These are phyloP conservation scores for Tuber magnatum DNA, from an alignment of 495 filamentous ascomycete genomes.

Conservation along the genomic window DNA sequence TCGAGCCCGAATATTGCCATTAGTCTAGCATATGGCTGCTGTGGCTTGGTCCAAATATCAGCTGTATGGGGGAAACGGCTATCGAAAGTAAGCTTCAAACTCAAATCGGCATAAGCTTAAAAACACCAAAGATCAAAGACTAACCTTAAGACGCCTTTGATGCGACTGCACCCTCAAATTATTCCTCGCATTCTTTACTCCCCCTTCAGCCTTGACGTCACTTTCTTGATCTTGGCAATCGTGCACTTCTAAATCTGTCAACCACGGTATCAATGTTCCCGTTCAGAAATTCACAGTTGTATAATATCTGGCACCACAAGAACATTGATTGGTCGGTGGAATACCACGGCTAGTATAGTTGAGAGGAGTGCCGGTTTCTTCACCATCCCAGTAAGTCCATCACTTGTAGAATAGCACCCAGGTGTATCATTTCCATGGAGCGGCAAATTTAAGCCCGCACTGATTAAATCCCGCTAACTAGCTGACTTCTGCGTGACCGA, in stretches of 20 bases:
- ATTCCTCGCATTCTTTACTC: constrained; percentile 80
- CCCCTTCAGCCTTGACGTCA: constrained; percentile 90
- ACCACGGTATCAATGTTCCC: constrained; percentile 43
- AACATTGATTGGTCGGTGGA: constrained; percentile 93
- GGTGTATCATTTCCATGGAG: constrained; percentile 93
- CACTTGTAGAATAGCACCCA: constrained; percentile 11
- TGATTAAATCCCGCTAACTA: constrained; percentile 12
- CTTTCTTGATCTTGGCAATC: constrained; percentile 81
- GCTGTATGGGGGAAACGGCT: constrained; percentile 99
- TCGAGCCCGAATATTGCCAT: constrained; percentile 60
- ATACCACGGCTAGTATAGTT: constrained; percentile 88
- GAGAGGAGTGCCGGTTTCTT: constrained; percentile 93
- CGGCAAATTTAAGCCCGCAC: constrained; percentile 57
- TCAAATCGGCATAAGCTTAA: neutral
- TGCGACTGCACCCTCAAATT: constrained; percentile 93
- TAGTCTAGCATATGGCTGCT: constrained; percentile 67
- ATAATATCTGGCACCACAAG: constrained; percentile 82
- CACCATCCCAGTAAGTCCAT: constrained; percentile 59
- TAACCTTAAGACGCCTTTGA: constrained; percentile 67
- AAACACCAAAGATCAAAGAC: constrained; percentile 1
- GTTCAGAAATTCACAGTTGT: constrained; percentile 67
- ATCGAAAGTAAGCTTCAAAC: constrained; percentile 54
- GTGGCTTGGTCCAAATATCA: constrained; percentile 87
- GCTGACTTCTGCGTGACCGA: neutral
- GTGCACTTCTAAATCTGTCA: constrained; percentile 55